These are phyloP conservation scores for Zymoseptoria ardabiliae DNA, from an alignment of 2,329 filamentous ascomycete genomes.

Conservation along the genomic window DNA sequence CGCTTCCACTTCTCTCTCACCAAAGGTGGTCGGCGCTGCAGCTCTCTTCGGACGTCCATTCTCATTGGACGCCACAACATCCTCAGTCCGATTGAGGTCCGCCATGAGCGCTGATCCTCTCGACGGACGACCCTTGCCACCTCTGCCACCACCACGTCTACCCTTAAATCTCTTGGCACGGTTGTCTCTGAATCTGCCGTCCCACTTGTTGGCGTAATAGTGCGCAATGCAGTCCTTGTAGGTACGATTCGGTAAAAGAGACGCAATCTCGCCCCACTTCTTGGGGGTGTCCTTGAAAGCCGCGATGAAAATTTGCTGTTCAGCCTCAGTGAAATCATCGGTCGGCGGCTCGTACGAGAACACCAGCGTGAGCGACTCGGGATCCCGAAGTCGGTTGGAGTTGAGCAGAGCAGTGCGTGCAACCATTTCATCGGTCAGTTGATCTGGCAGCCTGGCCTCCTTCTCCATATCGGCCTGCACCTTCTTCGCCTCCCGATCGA, in stretches of 20 bases:
- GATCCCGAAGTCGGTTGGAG: conserved; percentile 55
- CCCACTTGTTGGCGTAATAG: conserved; percentile 74
- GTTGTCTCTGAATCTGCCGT: conserved; percentile 69
- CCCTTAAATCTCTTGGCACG: conserved; percentile 46
- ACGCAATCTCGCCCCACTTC: conserved; percentile 73
- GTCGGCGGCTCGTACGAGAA: conserved; percentile 67
- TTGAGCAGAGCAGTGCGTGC: conserved; percentile 56
- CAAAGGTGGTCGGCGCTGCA: conserved; percentile 65
- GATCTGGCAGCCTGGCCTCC: conserved; percentile 66
- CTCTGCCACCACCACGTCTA: conserved; percentile 34
- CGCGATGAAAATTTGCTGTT: conserved; percentile 64
- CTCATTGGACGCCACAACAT: conserved; percentile 23
- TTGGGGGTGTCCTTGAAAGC: conserved; percentile 70
- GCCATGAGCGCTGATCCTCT: conserved; percentile 55
- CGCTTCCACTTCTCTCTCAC: conserved; percentile 56
- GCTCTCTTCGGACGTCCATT: conserved; percentile 44
- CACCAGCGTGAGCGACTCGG: conserved; percentile 59
- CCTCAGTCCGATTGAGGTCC: conserved; percentile 48
- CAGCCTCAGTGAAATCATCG: conserved; percentile 67
- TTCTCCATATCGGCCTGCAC: conserved; percentile 68
- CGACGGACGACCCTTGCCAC: conserved; percentile 39
- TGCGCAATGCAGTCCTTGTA: conserved; percentile 78
- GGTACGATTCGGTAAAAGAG: conserved; percentile 58
- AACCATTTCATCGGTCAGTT: conserved; percentile 57
- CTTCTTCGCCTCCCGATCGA: conserved; percentile 49